These are phyloP conservation scores for Dentipellis sp. DNA, from an alignment of 768 basidiomycete genomes.

Conservation along the genomic window DNA sequence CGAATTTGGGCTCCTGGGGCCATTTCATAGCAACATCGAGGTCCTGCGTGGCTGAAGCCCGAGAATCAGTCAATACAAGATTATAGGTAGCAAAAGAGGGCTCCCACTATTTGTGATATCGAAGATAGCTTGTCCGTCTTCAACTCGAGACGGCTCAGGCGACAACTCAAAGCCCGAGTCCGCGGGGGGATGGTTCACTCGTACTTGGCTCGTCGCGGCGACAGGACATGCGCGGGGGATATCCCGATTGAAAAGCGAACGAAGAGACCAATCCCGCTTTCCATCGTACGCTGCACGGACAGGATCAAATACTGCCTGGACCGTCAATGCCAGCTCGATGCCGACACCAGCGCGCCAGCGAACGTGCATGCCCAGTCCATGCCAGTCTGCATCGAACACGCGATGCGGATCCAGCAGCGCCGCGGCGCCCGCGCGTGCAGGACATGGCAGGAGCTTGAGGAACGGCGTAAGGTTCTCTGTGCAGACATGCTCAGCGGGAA, in stretches of 20 bases:
- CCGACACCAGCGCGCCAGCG: conserved; percentile 40
- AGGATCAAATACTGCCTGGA: conserved; percentile 77
- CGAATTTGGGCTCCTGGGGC: conserved; percentile 39
- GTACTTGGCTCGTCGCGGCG: conserved; percentile 48
- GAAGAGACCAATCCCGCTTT: conserved; percentile 70
- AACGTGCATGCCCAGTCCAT: conserved; percentile 78
- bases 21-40: conserved; percentile 52
- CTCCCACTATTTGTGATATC: conserved; percentile 39
- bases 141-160: conserved; percentile 38
- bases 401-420: conserved; percentile 75
- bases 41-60: conserved; percentile 19
- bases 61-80: conserved; percentile 7
- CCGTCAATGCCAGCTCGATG: conserved; percentile 56
- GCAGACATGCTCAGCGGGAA: conserved; percentile 85
- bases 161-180: conserved; percentile 33
- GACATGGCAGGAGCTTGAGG: conserved; percentile 89
- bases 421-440: conserved; percentile 79
- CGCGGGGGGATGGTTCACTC: conserved; percentile 35
- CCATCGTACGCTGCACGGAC: conserved; percentile 41
- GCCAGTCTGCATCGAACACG: conserved; percentile 88
- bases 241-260: conserved; percentile 54
- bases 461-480: conserved; percentile 97
- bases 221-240: conserved; percentile 65
- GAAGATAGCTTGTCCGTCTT: conserved; percentile 30
- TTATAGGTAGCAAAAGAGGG: conserved; percentile 1